phyloP scores from a whole-genome alignment of 495 filamentous ascomycete species.

The Aeminium ludgeri region DNA sequence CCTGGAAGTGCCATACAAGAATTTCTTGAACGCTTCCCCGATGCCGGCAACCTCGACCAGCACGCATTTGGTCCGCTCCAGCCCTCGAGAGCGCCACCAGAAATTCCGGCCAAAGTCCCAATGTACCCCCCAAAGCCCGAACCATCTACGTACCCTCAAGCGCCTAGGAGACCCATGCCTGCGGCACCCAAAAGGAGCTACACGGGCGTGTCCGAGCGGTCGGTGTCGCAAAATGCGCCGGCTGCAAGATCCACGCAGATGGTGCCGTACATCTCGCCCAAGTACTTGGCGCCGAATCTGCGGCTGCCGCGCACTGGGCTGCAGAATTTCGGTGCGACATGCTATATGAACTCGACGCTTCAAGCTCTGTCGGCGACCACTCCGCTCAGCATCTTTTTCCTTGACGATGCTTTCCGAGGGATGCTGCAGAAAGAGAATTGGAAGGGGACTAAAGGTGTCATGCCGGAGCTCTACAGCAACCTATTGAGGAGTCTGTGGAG shows the following conservation, averaged over 20 bases:
- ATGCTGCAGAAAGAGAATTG: conserved; percentile 37
- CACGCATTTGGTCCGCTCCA: conserved; percentile 51
- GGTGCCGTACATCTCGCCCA: conserved; percentile 24
- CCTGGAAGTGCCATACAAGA: conserved; percentile 34
- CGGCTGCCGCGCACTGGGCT: conserved; percentile 46
- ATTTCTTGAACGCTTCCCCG: conserved; percentile 69
- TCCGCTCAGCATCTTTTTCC: conserved; percentile 52
- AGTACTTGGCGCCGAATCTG: conserved; percentile 35
- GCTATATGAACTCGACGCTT: conserved; percentile 80
- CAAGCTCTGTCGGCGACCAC: conserved; percentile 68
- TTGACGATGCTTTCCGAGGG: conserved; percentile 33
- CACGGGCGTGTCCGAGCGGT: conserved; percentile 63
- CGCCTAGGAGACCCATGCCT: conserved; percentile 59
- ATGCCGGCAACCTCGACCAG: conserved; percentile 43
- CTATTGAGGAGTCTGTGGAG: conserved; percentile 54
- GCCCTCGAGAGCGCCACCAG: conserved; percentile 1
- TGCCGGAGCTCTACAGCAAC: conserved; percentile 58
- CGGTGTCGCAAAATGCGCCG: conserved; percentile 34
- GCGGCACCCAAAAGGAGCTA: conserved; percentile 74
- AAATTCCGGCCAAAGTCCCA: conserved; percentile 5
- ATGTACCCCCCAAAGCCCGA: conserved; percentile 7
- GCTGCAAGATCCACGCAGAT: conserved; percentile 28
- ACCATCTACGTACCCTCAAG: conserved; percentile 20
- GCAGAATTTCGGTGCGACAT: conserved; percentile 62
- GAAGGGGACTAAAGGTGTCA: conserved; percentile 59